Conservation (phyloP, 306 rosid species). For the Neltuma alba region DNA sequence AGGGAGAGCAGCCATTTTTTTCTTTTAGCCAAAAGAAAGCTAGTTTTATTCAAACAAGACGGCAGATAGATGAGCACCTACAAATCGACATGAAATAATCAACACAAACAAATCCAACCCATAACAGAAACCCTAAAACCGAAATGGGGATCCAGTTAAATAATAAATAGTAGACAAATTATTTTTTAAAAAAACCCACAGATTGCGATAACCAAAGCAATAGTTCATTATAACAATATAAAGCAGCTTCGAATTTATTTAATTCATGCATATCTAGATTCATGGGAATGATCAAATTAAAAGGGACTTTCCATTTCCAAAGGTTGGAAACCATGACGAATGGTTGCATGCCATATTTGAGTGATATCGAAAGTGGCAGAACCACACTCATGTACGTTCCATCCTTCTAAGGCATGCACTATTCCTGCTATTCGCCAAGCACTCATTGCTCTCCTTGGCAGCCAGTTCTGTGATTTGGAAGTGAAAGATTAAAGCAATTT, state of each 20-base stretch:
- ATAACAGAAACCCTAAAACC: neutral
- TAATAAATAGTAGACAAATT: too few species aligned
- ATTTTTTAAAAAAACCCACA: neutral
- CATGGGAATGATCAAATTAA: neutral
- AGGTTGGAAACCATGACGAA: slow-evolving; percentile 15
- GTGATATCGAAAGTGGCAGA: neutral
- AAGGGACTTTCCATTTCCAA: neutral
- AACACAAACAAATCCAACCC: neutral
- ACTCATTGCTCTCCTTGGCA: slow-evolving; percentile 11
- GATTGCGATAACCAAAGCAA: neutral
- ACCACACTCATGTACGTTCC: neutral
- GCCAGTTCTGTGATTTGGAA: neutral
- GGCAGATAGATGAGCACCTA: neutral
- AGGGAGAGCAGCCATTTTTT: too few species aligned
- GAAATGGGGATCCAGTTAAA: neutral
- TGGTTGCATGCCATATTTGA: neutral
- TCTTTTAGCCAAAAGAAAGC: too few species aligned
- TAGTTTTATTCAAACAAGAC: neutral
- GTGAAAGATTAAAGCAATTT: neutral
- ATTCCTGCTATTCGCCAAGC: slow-evolving; percentile 12
- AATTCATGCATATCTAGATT: neutral
- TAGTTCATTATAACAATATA: too few species aligned
- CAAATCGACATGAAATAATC: too few species aligned
- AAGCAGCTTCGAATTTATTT: neutral
- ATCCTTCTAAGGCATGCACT: slow-evolving; percentile 4